Percentiles rank a stretch among this genome's conserved stretches.
These are phyloP conservation scores for Colletotrichum sublineola DNA, from an alignment of 2,329 filamentous ascomycete species.

Conservation along the genomic window DNA sequence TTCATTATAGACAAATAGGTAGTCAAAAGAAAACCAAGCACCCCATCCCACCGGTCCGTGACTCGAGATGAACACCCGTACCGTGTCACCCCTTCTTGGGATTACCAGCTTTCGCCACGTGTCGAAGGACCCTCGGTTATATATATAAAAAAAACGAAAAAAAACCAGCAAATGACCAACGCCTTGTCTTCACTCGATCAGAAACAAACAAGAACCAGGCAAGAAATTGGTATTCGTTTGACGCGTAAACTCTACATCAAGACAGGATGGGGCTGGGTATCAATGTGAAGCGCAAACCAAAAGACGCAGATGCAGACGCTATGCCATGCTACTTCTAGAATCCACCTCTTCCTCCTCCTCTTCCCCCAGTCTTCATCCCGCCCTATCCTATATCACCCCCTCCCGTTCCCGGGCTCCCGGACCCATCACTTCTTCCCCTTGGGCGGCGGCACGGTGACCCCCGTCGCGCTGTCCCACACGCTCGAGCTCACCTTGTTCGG, in stretches of 20 bases:
- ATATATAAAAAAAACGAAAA: no score
- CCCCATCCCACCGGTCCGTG: no score
- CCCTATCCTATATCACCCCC: no score
- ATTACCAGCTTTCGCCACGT: no score
- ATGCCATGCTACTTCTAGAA: constrained; percentile 12
- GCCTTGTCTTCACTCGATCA: not conserved
- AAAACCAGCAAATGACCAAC: no score
- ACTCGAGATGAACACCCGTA: no score
- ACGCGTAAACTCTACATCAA: constrained; percentile 15
- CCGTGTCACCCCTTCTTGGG: no score
- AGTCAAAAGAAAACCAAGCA: no score
- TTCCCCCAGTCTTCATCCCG: not conserved
- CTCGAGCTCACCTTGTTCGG: constrained; percentile 78
- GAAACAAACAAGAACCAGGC: not conserved
- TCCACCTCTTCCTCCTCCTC: not conserved
- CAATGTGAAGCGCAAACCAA: constrained; percentile 24
- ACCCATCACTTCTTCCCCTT: constrained; percentile 45
- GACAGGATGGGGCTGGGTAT: constrained; percentile 13
- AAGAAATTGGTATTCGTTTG: not conserved
- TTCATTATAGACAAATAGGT: no score
- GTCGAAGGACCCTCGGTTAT: no score
- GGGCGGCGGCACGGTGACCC: constrained; percentile 55
- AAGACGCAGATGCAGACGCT: constrained; percentile 19
- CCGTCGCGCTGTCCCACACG: constrained; percentile 79
- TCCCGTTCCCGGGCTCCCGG: not conserved